Conservation (phyloP, 805 yeast species). For the Candida maesae region DNA sequence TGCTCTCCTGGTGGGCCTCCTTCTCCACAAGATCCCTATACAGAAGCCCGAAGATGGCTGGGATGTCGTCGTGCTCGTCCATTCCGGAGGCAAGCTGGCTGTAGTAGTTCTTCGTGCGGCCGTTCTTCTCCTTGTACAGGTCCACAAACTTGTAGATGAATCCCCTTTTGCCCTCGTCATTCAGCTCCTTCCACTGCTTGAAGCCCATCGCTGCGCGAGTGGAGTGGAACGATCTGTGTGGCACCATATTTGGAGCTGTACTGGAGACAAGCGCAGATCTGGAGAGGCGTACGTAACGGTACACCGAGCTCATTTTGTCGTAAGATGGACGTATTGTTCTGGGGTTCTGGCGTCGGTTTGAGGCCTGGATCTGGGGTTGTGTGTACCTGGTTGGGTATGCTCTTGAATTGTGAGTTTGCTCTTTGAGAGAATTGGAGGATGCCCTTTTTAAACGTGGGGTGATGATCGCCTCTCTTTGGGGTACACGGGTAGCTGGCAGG, state of each 20-base stretch:
- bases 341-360: background rate
- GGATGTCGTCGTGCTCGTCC: constrained; percentile 36
- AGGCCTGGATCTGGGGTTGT: too few relatives aligned
- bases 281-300: background rate
- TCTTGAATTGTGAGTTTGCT: too few relatives aligned
- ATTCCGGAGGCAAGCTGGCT: constrained; percentile 32
- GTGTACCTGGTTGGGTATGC: too few relatives aligned
- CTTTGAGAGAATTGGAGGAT: too few relatives aligned
- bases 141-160: constrained; percentile 30
- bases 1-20: constrained; percentile 13
- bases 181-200: constrained; percentile 28
- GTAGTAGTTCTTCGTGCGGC: constrained; percentile 34
- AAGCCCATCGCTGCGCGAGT: background rate
- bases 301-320: too few relatives aligned
- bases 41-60: constrained; percentile 36
- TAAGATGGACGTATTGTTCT: background rate
- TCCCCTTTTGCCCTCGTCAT: constrained; percentile 24
- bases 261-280: background rate
- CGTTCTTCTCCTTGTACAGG: constrained; percentile 31
- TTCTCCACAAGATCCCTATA: constrained; percentile 32
- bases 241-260: background rate
- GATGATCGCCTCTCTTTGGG: too few relatives aligned
- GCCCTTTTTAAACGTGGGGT: background rate
- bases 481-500: too few relatives aligned
- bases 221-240: constrained; percentile 14